These are phyloP conservation scores for Sechiopsis laciniata DNA, from an alignment of 306 rosid genomes.

Conservation along the genomic window DNA sequence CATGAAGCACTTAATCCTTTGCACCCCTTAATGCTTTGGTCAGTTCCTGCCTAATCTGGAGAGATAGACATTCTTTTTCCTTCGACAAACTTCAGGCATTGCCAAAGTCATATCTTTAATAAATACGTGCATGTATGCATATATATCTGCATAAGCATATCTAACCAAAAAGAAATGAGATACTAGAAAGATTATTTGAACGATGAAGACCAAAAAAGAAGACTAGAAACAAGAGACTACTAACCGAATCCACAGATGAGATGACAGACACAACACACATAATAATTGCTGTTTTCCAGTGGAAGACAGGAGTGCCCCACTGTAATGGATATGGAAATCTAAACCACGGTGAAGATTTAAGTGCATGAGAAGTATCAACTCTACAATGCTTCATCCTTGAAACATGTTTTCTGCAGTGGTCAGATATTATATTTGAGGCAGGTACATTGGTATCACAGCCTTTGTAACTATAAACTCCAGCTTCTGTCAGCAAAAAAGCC, in stretches of 20 bases:
- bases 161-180: not conserved
- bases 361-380: conserved; percentile 78
- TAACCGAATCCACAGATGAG: conserved; percentile 94
- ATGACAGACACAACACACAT: conserved; percentile 92
- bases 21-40: not conserved
- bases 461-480: conserved; percentile 73
- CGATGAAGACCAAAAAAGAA: conserved; percentile 13
- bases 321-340: conserved; percentile 97
- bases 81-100: not conserved
- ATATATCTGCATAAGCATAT: not conserved
- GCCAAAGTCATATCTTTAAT: not conserved
- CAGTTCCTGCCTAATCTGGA: not conserved
- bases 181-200: not conserved
- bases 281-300: conserved; percentile 90
- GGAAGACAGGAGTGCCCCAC: conserved; percentile 98
- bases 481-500: conserved; percentile 87
- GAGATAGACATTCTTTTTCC: conserved; percentile 4
- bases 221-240: conserved; percentile 25
- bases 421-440: conserved; percentile 74
- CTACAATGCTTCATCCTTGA: conserved; percentile 92
- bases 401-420: conserved; percentile 83
- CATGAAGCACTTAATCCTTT: not conserved
- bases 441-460: conserved; percentile 93
- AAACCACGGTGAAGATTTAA: conserved; percentile 86
- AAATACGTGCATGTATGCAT: not conserved